phyloP scores from a whole-genome alignment of 176 grass and related monocot species.

The Carex pumila region DNA sequence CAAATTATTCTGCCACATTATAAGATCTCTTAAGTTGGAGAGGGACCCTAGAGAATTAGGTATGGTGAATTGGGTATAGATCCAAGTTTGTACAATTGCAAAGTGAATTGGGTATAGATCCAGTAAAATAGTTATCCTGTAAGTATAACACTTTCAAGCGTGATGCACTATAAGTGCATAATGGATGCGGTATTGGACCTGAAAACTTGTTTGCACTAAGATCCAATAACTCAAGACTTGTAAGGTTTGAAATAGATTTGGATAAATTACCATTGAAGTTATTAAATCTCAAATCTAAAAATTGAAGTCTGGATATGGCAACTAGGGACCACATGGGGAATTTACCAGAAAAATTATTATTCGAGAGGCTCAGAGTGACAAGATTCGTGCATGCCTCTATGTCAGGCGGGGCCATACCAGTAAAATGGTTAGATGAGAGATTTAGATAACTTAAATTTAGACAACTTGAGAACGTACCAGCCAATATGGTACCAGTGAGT shows the following conservation, averaged over 20 bases:
- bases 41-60: conserved; percentile 16
- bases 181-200: conserved; percentile 36
- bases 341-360: conserved; percentile 67
- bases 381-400: conserved; percentile 36
- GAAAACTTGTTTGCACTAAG: conserved; percentile 76
- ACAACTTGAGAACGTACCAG: conserved; percentile 38
- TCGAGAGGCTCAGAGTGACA: conserved; percentile 50
- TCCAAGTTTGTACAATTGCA: conserved; percentile 8
- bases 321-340: conserved; percentile 33
- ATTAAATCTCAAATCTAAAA: conserved; percentile 58
- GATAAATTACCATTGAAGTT: conserved; percentile 47
- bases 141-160: conserved; percentile 8
- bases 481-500: conserved; percentile 27
- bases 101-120: not conserved
- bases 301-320: conserved; percentile 25
- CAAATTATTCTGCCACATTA: conserved; percentile 28
- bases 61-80: not conserved
- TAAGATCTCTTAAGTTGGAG: not conserved
- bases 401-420: conserved; percentile 48
- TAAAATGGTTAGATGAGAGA: conserved; percentile 64
- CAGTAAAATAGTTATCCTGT: conserved; percentile 19
- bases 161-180: conserved; percentile 31
- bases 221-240: conserved; percentile 57
- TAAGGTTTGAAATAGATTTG: conserved; percentile 33
- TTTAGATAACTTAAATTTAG: conserved; percentile 36